A percentile compares a stretch with the other conserved stretches of the same genome.
Conservation (phyloP, 805 yeast genomes). For the Kodamaea leandrae region DNA sequence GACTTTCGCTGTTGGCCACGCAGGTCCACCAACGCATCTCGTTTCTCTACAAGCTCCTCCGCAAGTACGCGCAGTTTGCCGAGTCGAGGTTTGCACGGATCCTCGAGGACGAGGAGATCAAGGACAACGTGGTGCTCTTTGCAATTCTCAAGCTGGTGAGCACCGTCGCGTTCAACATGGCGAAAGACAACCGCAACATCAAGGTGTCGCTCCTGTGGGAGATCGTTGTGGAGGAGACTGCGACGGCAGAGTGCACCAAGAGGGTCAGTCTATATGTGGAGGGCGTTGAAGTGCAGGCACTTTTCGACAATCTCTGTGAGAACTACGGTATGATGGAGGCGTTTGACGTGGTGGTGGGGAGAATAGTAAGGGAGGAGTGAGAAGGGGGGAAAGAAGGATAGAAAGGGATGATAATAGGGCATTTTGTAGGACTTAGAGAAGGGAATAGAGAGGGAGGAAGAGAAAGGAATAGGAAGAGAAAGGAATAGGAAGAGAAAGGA, state of each 20-base stretch:
- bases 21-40: conserved; percentile 23
- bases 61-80: conserved; percentile 17
- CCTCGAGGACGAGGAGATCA: conserved; percentile 13
- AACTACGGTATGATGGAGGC: conserved; percentile 27
- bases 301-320: conserved; percentile 21
- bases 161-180: conserved; percentile 16
- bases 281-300: conserved; percentile 13
- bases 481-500: no score
- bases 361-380: neutral
- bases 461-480: no score
- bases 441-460: no score
- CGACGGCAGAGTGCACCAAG: conserved; percentile 26
- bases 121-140: conserved; percentile 17
- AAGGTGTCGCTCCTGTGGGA: conserved; percentile 23
- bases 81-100: conserved; percentile 13
- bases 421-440: no score
- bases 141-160: conserved; percentile 22
- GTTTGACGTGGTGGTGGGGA: conserved; percentile 22
- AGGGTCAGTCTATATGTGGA: conserved; percentile 14
- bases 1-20: conserved; percentile 31
- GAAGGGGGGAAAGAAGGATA: neutral
- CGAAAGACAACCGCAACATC: conserved; percentile 1
- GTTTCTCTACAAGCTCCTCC: conserved; percentile 20
- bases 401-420: neutral
- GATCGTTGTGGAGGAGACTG: conserved; percentile 19